A percentile compares a stretch with the other conserved stretches of the same genome.
Evolutionary conservation across 805 yeast genomes (phyloP).

Genomic region (Teunomyces cretensis): DNA sequence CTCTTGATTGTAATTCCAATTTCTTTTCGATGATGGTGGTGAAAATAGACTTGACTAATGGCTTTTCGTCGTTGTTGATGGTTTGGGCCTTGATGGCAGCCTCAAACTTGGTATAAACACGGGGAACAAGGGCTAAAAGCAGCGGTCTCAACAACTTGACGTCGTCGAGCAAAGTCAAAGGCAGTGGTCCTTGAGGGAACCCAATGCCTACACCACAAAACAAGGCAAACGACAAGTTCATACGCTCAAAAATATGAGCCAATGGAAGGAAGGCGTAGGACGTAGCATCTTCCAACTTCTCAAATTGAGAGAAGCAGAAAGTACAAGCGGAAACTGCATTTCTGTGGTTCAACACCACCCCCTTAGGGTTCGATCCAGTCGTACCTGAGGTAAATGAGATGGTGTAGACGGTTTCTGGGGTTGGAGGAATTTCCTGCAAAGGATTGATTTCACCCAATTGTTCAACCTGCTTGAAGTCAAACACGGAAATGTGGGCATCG

Average conservation of each 20-base stretch:
- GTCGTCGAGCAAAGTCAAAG: conserved; percentile 30
- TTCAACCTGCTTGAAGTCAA: conserved; percentile 23
- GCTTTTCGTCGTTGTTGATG: conserved; percentile 30
- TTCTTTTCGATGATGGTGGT: conserved; percentile 28
- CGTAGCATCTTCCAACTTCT: conserved; percentile 8
- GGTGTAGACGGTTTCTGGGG: conserved; percentile 35
- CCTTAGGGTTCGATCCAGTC: conserved; percentile 75
- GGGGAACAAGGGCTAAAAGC: conserved; percentile 31
- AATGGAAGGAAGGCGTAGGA: conserved; percentile 24
- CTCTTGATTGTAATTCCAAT: conserved; percentile 17
- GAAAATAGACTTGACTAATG: conserved; percentile 28
- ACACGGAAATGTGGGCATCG: conserved; percentile 21
- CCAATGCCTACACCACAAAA: conserved; percentile 21
- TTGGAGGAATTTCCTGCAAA: conserved; percentile 25
- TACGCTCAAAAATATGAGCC: conserved; percentile 24
- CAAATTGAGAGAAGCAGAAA: conserved; percentile 9
- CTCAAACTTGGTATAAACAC: conserved; percentile 40
- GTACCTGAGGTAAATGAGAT: conserved; percentile 56
- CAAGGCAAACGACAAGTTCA: conserved; percentile 12
- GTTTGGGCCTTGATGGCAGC: conserved; percentile 54
- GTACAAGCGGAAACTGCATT: conserved; percentile 18
- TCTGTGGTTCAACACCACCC: conserved; percentile 52
- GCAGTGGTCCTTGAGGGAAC: conserved; percentile 30
- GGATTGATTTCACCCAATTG: conserved; percentile 40
- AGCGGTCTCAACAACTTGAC: conserved; percentile 27